Evolutionary conservation across 148 eudicot genomes (phyloP).

Genomic region (Tetragonia tetragonoides): DNA sequence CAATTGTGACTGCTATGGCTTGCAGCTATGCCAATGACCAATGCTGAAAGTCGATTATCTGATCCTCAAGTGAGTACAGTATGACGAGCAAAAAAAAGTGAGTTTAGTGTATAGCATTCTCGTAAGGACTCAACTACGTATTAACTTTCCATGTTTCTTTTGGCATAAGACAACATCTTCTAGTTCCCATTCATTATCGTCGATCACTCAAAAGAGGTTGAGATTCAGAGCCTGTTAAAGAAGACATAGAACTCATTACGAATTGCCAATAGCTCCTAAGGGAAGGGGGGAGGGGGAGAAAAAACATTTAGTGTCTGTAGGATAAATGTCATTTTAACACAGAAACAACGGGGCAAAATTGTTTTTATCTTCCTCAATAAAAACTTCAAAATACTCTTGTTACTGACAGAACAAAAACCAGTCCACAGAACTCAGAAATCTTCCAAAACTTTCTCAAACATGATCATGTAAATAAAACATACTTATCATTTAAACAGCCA

Average conservation of each 20-base stretch:
- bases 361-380: neutral
- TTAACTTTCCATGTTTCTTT: neutral
- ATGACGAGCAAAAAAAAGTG: too few relatives aligned
- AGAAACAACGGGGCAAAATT: neutral
- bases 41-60: neutral
- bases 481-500: neutral
- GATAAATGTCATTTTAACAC: neutral
- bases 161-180: neutral
- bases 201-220: constrained; percentile 50
- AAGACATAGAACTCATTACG: neutral
- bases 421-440: neutral
- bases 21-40: neutral
- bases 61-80: neutral
- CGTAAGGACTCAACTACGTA: constrained; percentile 3
- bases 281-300: neutral
- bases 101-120: neutral
- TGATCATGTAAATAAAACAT: neutral
- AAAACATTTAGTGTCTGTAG: neutral
- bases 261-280: neutral
- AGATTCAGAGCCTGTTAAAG: constrained; percentile 45
- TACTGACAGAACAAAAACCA: neutral
- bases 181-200: constrained; percentile 26
- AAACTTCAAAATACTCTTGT: neutral
- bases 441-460: neutral
- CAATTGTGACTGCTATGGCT: neutral